Evolutionary conservation across 768 basidiomycete genomes (phyloP), one percentile per base, ranked within the genome.

Genomic region (Naganishia randhawae): DNA sequence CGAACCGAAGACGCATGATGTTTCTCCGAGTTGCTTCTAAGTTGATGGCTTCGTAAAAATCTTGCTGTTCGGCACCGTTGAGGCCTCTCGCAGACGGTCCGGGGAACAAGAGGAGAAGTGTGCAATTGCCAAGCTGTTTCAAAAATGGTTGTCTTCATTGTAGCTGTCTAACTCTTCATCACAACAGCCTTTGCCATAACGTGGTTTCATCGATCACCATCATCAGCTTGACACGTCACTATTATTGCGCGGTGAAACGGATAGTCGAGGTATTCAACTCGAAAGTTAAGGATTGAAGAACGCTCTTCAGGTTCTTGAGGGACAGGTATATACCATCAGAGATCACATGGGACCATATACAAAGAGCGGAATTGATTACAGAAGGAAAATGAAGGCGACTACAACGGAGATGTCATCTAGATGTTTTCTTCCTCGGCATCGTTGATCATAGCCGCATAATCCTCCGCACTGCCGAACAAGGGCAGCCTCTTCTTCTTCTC

Each of bases 401-500:
- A 37, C 39, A n/a, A 61, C 37, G 41, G 25, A 22, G 37, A 25
- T 41, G 3, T 48, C 39, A 37, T 19, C 66, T 71, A 74, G 50
- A 74, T 66, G 63, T 74, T 72, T 61, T 80, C 79, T 65, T 78
- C 77, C 50, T 74, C 74, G 51, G 73, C 74, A 19, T 73, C 78
- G 51, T 81, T 78, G 70, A 81, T 81, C 27, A 81, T 66, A 39
- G 71, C 73, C 66, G 76, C 75, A 64, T 78, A 81, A 53, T 79
- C 80, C 70, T 81, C 80, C 65, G 79, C 79, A 70, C 71, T 73
- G 10, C 73, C 80, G 57, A 79, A 76, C 63, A 73, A 51, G 0
- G 79, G 79, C 71, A 78, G 67, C 61, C 73, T 75, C 81, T 87
- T 91, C 82, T 90, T 90, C 80, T 87, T 84, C 80, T 83, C 84